These are phyloP conservation scores for Cryptosporidium meleagridis DNA, from an alignment of 169 alveolate genomes.

Conservation along the genomic window DNA sequence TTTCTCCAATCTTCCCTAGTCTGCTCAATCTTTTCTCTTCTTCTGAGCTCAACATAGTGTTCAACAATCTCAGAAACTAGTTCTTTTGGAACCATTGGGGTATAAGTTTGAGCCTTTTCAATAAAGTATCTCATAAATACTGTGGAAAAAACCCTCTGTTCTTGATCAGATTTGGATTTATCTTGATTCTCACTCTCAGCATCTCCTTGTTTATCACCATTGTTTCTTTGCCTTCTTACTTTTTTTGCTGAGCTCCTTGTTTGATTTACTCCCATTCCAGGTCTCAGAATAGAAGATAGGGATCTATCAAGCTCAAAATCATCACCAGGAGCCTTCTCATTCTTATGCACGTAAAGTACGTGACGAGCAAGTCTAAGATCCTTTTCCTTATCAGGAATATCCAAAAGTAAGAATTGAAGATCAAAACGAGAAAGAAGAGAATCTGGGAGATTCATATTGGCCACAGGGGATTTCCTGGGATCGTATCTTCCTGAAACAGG, in stretches of 20 bases:
- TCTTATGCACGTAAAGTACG: constrained; percentile 91
- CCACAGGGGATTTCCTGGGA: constrained; percentile 89
- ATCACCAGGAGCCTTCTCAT: constrained; percentile 76
- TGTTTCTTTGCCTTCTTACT: constrained; percentile 10
- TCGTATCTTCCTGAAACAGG: constrained; percentile 97
- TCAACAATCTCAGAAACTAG: constrained; percentile 85
- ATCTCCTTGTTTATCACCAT: background rate
- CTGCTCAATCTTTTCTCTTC: constrained; percentile 82
- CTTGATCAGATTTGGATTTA: background rate
- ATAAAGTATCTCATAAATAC: constrained; percentile 90
- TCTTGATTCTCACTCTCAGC: constrained; percentile 1
- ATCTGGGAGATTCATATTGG: constrained; percentile 97
- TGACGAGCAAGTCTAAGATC: constrained; percentile 92
- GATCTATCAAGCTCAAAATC: background rate
- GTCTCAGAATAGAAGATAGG: background rate
- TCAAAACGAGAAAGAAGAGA: constrained; percentile 97
- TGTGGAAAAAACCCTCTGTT: constrained; percentile 69
- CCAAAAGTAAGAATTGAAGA: constrained; percentile 89
- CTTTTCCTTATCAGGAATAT: constrained; percentile 87
- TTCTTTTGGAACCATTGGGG: constrained; percentile 85
- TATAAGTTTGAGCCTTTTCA: constrained; percentile 88
- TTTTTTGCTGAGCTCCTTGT: background rate
- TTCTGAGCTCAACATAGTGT: constrained; percentile 85
- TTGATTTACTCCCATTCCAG: background rate
- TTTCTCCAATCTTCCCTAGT: constrained; percentile 85